phyloP scores from a whole-genome alignment of 1,284 basidiomycete genomes.

The Austroboletus rostrupii region DNA sequence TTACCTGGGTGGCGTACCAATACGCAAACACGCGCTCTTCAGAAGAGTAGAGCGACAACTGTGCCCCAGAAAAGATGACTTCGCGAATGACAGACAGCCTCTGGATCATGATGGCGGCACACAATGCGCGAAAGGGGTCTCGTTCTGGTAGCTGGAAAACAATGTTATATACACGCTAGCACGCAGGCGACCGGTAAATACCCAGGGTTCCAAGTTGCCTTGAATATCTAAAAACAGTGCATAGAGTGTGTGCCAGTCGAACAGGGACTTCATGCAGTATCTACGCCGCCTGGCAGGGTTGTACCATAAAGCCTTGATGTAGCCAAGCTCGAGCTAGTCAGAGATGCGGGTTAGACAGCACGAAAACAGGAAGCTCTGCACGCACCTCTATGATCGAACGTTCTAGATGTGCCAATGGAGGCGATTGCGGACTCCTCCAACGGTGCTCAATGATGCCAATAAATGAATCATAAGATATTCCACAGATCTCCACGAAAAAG shows the following conservation, averaged over 20 bases:
- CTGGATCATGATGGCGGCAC: slow-evolving; percentile 47
- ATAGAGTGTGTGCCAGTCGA: slow-evolving; percentile 63
- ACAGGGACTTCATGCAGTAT: slow-evolving; percentile 55
- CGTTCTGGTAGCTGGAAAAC: slow-evolving; percentile 14
- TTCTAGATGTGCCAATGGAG: slow-evolving; percentile 47
- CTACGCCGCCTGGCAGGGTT: slow-evolving; percentile 68
- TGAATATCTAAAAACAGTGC: slow-evolving; percentile 41
- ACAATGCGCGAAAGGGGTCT: slow-evolving; percentile 38
- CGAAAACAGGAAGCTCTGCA: slow-evolving; percentile 4
- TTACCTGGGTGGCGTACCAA: slow-evolving; percentile 61
- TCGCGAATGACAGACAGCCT: slow-evolving; percentile 62
- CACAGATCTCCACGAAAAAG: slow-evolving; percentile 65
- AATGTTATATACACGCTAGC: slow-evolving; percentile 3
- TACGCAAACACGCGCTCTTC: slow-evolving; percentile 71
- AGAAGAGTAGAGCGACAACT: slow-evolving; percentile 66
- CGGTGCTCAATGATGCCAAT: slow-evolving; percentile 35
- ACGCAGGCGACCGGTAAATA: slow-evolving; percentile 18
- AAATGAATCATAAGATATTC: slow-evolving; percentile 47
- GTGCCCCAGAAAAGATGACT: slow-evolving; percentile 71
- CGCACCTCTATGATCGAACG: slow-evolving; percentile 51
- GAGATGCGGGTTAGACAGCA: background rate
- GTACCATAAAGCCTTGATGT: slow-evolving; percentile 57
- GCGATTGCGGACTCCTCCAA: slow-evolving; percentile 33
- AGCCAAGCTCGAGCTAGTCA: slow-evolving; percentile 51
- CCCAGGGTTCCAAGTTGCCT: slow-evolving; percentile 31